phyloP scores from a whole-genome alignment of 306 rosid genomes.

The Cucumis cinereus region DNA sequence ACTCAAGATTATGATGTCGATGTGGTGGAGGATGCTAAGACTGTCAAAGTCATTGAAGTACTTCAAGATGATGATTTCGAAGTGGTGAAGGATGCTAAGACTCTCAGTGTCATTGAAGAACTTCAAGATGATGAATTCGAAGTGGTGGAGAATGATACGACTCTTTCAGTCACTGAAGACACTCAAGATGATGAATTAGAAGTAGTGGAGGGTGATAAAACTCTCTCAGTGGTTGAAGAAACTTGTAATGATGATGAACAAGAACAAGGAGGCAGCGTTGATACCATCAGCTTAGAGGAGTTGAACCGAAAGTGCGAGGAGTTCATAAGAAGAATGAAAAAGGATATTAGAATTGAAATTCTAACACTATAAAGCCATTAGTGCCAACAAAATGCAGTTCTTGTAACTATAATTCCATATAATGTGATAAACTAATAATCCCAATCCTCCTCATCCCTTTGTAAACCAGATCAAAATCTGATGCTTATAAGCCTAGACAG shows the following conservation, averaged over 20 bases:
- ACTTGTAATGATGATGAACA: neutral
- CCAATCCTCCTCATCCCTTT: neutral
- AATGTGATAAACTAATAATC: neutral
- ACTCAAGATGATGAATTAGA: neutral
- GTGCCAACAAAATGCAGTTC: neutral
- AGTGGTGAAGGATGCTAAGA: neutral
- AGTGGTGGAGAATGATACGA: neutral
- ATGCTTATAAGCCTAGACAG: neutral
- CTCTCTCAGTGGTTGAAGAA: neutral
- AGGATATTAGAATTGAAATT: neutral
- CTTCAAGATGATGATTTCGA: neutral
- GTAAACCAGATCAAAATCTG: neutral
- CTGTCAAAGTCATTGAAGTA: neutral
- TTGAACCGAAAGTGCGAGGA: constrained; percentile 2
- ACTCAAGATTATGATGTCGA: no score
- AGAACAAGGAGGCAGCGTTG: neutral
- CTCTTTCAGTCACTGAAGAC: neutral
- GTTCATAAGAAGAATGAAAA: constrained; percentile 6
- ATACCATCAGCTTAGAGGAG: constrained; percentile 4
- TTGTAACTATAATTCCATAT: neutral
- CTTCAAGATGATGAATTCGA: no score
- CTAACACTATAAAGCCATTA: neutral
- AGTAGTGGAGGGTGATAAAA: neutral
- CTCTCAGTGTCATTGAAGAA: neutral
- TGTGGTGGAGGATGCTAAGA: neutral